phyloP scores from a whole-genome alignment of 2,329 filamentous ascomycete genomes.

The Talaromyces albobiverticillius region DNA sequence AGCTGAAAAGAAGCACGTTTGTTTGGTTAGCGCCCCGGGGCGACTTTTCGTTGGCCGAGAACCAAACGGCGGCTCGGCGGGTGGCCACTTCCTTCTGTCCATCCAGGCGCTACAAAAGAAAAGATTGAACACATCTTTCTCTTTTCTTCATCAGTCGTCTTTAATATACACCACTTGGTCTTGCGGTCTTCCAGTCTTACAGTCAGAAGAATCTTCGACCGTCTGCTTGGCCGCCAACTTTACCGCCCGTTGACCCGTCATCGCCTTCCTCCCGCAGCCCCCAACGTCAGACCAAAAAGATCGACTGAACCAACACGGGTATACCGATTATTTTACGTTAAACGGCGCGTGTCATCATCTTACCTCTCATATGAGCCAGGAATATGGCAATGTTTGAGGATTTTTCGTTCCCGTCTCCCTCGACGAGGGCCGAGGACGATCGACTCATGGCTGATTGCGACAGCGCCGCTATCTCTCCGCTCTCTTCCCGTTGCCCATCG shows the following conservation, averaged over 20 bases:
- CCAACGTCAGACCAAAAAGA: too few species aligned
- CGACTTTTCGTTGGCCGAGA: not conserved
- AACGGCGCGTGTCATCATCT: not conserved
- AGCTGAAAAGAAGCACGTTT: constrained; percentile 10
- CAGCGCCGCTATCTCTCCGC: constrained; percentile 36
- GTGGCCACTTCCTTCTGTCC: not conserved
- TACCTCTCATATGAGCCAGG: too few species aligned
- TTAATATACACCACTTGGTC: too few species aligned
- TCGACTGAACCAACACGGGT: not conserved
- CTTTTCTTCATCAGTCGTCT: too few species aligned
- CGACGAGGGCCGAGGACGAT: constrained; percentile 32
- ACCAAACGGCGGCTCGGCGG: not conserved
- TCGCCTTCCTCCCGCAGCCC: constrained; percentile 8
- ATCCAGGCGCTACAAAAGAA: too few species aligned
- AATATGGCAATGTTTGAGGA: constrained; percentile 47
- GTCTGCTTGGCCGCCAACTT: not conserved
- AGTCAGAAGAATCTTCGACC: too few species aligned
- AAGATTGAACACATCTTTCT: too few species aligned
- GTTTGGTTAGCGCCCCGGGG: not conserved
- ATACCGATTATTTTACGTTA: not conserved
- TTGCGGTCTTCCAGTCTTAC: too few species aligned
- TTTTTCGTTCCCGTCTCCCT: constrained; percentile 40
- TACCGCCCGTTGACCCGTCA: not conserved
- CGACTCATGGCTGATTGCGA: constrained; percentile 36
- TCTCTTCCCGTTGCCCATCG: constrained; percentile 43